Percentiles rank a stretch among this genome's conserved stretches.
These are phyloP conservation scores for Penicillium lagena DNA, from an alignment of 495 filamentous ascomycete species.

Conservation along the genomic window DNA sequence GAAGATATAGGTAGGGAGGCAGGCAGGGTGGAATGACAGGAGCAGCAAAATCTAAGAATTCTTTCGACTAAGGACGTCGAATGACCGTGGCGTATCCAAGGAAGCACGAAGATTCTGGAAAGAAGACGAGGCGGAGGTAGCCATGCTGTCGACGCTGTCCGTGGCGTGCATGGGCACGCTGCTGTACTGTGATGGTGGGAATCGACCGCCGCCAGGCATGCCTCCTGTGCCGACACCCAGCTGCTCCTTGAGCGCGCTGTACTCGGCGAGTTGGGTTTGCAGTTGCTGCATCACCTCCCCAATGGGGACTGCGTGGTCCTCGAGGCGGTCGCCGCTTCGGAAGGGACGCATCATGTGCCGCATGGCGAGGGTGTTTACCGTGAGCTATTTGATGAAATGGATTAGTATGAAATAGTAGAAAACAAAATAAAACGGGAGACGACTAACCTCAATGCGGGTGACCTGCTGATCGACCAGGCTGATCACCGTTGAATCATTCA, in stretches of 20 bases:
- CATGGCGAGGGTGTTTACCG: slow-evolving; percentile 57
- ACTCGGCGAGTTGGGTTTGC: slow-evolving; percentile 43
- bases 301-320: slow-evolving; percentile 48
- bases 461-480: slow-evolving; percentile 92
- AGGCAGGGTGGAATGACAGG: too few relatives aligned
- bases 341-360: slow-evolving; percentile 58
- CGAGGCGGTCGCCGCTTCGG: slow-evolving; percentile 32
- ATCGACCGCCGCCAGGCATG: slow-evolving; percentile 13
- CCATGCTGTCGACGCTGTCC: slow-evolving; percentile 12
- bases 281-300: slow-evolving; percentile 41
- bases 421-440: background rate
- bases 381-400: slow-evolving; percentile 35
- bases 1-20: too few relatives aligned
- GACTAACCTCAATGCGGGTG: slow-evolving; percentile 84
- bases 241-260: slow-evolving; percentile 42
- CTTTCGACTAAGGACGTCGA: slow-evolving; percentile 7
- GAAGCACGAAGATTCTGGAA: slow-evolving; percentile 15
- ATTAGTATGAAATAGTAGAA: slow-evolving; percentile 8
- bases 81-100: slow-evolving; percentile 12
- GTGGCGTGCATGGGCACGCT: slow-evolving; percentile 9
- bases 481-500: slow-evolving; percentile 77
- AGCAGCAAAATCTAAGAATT: slow-evolving; percentile 1
- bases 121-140: slow-evolving; percentile 28
- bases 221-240: slow-evolving; percentile 27
- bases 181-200: slow-evolving; percentile 5